Conservation (phyloP, 129 eudicot genomes). For the Calendula officinalis region DNA sequence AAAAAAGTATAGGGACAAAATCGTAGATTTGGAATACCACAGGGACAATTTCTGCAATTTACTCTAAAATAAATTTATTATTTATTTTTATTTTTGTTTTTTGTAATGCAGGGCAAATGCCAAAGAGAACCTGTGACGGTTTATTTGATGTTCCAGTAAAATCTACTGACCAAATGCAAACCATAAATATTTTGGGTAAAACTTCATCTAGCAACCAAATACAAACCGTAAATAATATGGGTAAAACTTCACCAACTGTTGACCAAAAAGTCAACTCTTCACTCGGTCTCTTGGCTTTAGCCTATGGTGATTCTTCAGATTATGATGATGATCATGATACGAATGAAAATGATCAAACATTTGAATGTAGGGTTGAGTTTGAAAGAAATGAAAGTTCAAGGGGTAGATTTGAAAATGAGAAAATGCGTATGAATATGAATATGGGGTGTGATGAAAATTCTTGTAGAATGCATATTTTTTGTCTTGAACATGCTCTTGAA, state of each 20-base stretch:
- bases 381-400: slow-evolving; percentile 23
- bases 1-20: too few relatives aligned
- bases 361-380: slow-evolving; percentile 43
- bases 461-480: slow-evolving; percentile 86
- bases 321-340: slow-evolving; percentile 51
- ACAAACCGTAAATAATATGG: slow-evolving; percentile 16
- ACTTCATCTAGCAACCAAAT: too few relatives aligned
- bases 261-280: slow-evolving; percentile 50
- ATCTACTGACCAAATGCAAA: slow-evolving; percentile 35
- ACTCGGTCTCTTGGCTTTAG: slow-evolving; percentile 83
- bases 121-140: slow-evolving; percentile 38
- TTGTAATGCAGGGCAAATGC: slow-evolving; percentile 41
- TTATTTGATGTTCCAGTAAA: slow-evolving; percentile 51
- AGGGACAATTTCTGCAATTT: too few relatives aligned
- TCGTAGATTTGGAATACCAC: too few relatives aligned
- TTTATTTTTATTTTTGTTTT: neutral
- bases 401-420: slow-evolving; percentile 27
- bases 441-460: slow-evolving; percentile 74
- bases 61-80: too few relatives aligned
- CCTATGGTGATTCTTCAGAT: slow-evolving; percentile 85
- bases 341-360: slow-evolving; percentile 14
- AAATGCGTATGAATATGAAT: slow-evolving; percentile 25
- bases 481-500: slow-evolving; percentile 88
- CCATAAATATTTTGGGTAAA: too few relatives aligned
- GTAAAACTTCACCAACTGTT: slow-evolving; percentile 20